Conservation (phyloP, 768 basidiomycete genomes). For the Tylopilus sp. region DNA sequence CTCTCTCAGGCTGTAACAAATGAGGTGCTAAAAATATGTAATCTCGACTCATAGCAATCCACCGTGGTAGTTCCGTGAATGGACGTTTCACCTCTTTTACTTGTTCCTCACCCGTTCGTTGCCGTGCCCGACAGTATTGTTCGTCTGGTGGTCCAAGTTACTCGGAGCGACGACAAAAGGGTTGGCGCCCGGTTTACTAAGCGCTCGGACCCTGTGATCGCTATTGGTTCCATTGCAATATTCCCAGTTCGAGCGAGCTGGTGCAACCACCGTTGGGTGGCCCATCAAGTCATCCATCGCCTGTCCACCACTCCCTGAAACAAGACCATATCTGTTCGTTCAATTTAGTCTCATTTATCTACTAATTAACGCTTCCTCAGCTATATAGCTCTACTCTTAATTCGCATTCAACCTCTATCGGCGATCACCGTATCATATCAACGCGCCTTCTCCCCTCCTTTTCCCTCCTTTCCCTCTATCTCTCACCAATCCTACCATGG, state of each 20-base stretch:
- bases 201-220: no score
- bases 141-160: no score
- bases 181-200: no score
- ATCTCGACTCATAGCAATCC: no score
- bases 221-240: slow-evolving; percentile 2
- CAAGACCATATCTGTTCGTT: slow-evolving; percentile 13
- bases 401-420: slow-evolving; percentile 1
- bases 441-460: not conserved
- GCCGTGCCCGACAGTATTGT: no score
- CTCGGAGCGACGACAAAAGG: not conserved
- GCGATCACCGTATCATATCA: not conserved
- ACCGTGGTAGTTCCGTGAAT: no score
- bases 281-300: not conserved
- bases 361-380: slow-evolving; percentile 1
- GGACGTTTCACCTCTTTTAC: slow-evolving; percentile 1
- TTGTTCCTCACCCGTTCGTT: not conserved
- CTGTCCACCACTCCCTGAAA: slow-evolving; percentile 6
- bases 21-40: no score
- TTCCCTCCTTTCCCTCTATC: not conserved
- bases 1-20: not conserved
- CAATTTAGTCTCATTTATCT: not conserved
- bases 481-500: slow-evolving; percentile 19
- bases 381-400: slow-evolving; percentile 8
- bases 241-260: slow-evolving; percentile 12
- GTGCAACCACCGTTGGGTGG: slow-evolving; percentile 8